These are phyloP conservation scores for Nelumbo lutea DNA, from an alignment of 164 flowering plant genomes.

Conservation along the genomic window DNA sequence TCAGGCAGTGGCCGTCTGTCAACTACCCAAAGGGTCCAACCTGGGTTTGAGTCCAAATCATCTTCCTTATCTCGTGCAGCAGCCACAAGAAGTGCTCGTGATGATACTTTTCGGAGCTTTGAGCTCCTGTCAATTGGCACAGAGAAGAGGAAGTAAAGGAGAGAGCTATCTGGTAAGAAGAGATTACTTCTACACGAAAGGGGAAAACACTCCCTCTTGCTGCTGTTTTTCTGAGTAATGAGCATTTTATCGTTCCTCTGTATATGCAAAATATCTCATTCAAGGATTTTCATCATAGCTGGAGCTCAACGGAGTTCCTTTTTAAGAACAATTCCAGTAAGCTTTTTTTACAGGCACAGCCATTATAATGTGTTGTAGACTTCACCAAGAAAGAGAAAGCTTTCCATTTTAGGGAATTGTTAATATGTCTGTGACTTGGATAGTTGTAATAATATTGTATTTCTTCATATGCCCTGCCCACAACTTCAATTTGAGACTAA, in stretches of 20 bases:
- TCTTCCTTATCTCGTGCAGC: constrained; percentile 23
- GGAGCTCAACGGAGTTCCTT: background rate
- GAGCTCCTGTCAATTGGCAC: constrained; percentile 46
- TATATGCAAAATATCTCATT: background rate
- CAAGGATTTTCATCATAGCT: constrained; percentile 5
- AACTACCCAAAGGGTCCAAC: constrained; percentile 27
- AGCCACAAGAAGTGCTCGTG: constrained; percentile 24
- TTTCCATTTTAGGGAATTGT: background rate
- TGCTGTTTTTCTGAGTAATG: background rate
- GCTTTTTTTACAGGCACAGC: background rate
- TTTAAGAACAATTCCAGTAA: constrained; percentile 3
- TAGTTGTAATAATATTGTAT: background rate
- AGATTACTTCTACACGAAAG: background rate
- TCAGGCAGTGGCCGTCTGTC: constrained; percentile 31
- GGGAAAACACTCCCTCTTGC: background rate
- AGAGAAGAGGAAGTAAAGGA: constrained; percentile 34
- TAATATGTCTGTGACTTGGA: constrained; percentile 4
- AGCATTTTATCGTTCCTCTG: constrained; percentile 5
- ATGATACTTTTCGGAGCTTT: constrained; percentile 39
- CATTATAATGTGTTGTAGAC: constrained; percentile 2
- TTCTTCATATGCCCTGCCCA: background rate
- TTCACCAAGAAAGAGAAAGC: constrained; percentile 1
- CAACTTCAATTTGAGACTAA: background rate
- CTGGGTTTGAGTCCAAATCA: constrained; percentile 35
- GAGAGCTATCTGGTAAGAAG: background rate